phyloP scores from a whole-genome alignment of 805 yeast genomes.

The fission yeast (Schizosaccharomyces pombe) region DNA sequence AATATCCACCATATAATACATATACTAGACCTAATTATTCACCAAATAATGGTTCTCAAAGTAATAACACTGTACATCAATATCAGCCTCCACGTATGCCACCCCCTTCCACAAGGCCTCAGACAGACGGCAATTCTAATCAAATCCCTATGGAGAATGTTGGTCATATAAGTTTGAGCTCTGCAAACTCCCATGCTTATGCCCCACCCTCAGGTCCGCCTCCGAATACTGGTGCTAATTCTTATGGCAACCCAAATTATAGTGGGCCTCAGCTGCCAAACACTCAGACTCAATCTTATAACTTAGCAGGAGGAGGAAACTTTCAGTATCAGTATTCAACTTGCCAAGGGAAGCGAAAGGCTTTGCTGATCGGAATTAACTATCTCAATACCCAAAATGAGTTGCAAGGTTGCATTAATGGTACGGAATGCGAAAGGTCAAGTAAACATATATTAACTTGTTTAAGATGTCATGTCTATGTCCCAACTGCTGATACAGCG shows the following conservation, averaged over 20 bases:
- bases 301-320: constrained; percentile 11
- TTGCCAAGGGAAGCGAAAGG: constrained; percentile 52
- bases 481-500: constrained; percentile 18
- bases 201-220: constrained; percentile 6
- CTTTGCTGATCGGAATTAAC: constrained; percentile 55
- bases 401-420: constrained; percentile 62
- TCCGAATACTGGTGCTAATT: not conserved
- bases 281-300: constrained; percentile 14
- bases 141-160: not conserved
- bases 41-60: not conserved
- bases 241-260: constrained; percentile 4
- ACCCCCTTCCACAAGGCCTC: not conserved
- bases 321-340: constrained; percentile 35
- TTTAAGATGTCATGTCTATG: constrained; percentile 15
- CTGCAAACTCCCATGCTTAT: not conserved
- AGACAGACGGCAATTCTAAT: not conserved
- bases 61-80: too few relatives aligned
- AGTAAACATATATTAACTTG: constrained; percentile 10
- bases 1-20: not conserved
- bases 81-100: not conserved
- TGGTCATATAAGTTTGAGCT: not conserved
- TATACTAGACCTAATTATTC: not conserved
- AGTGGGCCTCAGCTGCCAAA: constrained; percentile 11
- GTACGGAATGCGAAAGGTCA: constrained; percentile 27
- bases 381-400: constrained; percentile 40